A percentile compares a stretch with the other conserved stretches of the same genome.
phyloP scores from a whole-genome alignment of 257 asterid genomes.

The Gynochthodes officinalis region DNA sequence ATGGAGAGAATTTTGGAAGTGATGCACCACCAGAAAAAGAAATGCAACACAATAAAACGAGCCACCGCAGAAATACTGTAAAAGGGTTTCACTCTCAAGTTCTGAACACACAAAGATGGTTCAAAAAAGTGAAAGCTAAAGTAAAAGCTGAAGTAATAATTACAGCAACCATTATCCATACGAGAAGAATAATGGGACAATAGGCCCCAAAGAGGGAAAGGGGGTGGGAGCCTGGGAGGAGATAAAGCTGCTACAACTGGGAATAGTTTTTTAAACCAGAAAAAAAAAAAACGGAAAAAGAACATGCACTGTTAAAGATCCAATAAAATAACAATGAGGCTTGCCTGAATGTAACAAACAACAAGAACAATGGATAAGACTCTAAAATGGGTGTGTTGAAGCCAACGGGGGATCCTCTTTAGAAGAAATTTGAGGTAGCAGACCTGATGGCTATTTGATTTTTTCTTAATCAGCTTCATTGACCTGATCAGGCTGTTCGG shows the following conservation, averaged over 20 bases:
- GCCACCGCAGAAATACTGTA: conserved; percentile 2
- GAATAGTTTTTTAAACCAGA: conserved; percentile 5
- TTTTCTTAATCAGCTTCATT: conserved; percentile 45
- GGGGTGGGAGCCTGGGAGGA: background rate
- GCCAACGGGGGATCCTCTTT: conserved; percentile 14
- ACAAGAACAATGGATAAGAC: conserved; percentile 12
- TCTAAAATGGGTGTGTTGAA: conserved; percentile 17
- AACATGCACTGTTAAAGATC: conserved; percentile 32
- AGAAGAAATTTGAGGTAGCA: conserved; percentile 19
- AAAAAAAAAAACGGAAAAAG: conserved; percentile 1
- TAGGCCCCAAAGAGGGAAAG: conserved; percentile 22
- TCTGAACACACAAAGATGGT: conserved; percentile 21
- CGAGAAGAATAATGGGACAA: conserved; percentile 43
- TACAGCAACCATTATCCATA: conserved; percentile 40
- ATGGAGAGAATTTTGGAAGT: no score
- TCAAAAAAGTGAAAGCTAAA: conserved; percentile 28
- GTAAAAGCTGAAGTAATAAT: conserved; percentile 36
- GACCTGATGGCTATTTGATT: background rate
- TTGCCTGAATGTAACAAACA: conserved; percentile 30
- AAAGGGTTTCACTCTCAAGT: conserved; percentile 12
- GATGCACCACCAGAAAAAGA: no score
- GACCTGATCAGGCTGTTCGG: conserved; percentile 41
- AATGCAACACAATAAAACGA: no score
- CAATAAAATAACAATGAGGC: conserved; percentile 35
- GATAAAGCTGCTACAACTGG: conserved; percentile 21